These are phyloP conservation scores for Melanogaster broomeanus DNA, from an alignment of 768 basidiomycete genomes.

Conservation along the genomic window DNA sequence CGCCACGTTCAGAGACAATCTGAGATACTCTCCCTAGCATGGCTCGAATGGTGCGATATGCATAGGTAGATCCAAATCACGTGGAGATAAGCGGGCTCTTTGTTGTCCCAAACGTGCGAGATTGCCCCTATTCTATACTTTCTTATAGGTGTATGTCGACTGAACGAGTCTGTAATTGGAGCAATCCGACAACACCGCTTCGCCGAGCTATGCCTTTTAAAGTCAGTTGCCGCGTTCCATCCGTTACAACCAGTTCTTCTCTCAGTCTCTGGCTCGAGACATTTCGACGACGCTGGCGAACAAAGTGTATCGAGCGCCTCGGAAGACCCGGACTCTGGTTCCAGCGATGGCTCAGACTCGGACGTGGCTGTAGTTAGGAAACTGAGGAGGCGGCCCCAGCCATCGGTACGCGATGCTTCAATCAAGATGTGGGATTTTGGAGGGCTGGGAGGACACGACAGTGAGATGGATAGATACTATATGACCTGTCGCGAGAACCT, in stretches of 20 bases:
- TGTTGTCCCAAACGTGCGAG: no score
- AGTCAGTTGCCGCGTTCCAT: slow-evolving; percentile 76
- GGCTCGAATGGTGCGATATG: slow-evolving; percentile 2
- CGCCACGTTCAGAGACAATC: neutral
- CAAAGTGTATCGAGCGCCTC: neutral
- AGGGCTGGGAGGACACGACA: neutral
- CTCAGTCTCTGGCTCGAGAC: slow-evolving; percentile 78
- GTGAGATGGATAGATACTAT: no score
- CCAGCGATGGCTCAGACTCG: slow-evolving; percentile 6
- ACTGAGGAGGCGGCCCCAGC: slow-evolving; percentile 14
- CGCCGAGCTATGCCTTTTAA: no score
- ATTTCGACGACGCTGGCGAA: slow-evolving; percentile 43
- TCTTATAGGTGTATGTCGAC: no score
- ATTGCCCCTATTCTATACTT: no score
- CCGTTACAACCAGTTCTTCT: slow-evolving; percentile 59
- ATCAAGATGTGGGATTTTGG: slow-evolving; percentile 28
- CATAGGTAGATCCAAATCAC: slow-evolving; percentile 4
- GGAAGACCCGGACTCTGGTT: slow-evolving; percentile 16
- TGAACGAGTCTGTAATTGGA: no score
- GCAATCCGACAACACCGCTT: no score
- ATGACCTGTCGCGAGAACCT: no score
- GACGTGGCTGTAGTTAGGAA: neutral
- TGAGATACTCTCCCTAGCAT: neutral
- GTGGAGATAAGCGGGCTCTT: no score
- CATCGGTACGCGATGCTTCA: slow-evolving; percentile 26